Base-by-base conservation (phyloP, 805 yeast species). In the Sungouiozyma intestinalis region DNA sequence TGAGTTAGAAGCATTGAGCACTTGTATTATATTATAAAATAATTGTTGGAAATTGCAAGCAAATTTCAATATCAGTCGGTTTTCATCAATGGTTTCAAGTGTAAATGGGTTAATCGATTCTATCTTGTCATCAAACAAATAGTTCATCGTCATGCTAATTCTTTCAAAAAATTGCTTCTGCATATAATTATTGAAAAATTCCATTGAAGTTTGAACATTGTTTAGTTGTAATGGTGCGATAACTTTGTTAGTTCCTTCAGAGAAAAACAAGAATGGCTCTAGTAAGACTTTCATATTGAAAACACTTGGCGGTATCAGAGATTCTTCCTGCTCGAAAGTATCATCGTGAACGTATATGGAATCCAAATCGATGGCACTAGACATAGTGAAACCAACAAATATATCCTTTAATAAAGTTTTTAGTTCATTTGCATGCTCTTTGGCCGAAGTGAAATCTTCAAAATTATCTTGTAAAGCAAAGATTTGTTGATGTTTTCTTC, bases 271-370 rank as follows among this genome's bases (percentile, higher is more conserved):
- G 33, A 85, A 76, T 33, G 84, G 79, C 44, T 83, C 95, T 39
- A 85, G 61, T 14, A 87, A 72, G 4, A 83, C 72, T 48, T 88
- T 72, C 81, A 88, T 85, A 52, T 87, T 85, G 61, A 82, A 78
- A 14, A 86, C 72, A 53, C 77, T 78, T 2, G 85, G 77, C 0
- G 79, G 76, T 2, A 84, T 82, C 33, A 85, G 61, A 3, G 79
- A 71, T 46, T 81, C 79, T 41, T 80, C 79, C 49, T 74, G 72
- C 17, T 76, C 68, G 45, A 70, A 71, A 2, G 74, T 65, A 48
- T 79, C 85, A 46, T 70, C 76, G 35, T 79, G 77, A 36, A 84
- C 74, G 50, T 74, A 83, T 4, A 72, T 67, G 1, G 69, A 62
- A 15, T 55, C 56, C 29, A 55, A 40, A 33, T 65, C 62, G 47